Base-by-base conservation (phyloP, 192 early-diverging fungal genomes). In the Entrophospora sp. region DNA sequence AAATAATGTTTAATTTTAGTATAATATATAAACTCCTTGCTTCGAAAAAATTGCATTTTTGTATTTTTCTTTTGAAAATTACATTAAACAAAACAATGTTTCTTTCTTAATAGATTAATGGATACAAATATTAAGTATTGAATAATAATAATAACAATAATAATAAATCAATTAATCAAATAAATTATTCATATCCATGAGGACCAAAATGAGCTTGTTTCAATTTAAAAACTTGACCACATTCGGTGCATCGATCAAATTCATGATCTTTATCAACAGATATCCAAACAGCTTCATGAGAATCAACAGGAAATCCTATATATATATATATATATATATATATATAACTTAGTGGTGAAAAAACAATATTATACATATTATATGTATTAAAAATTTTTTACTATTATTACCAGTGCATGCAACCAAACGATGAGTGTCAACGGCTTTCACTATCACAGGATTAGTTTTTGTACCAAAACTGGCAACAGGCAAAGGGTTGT, bases 381-480 rank as follows among this genome's bases (percentile, higher is more conserved):
- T n/a, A n/a, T n/a, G n/a, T n/a, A n/a, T n/a, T n/a, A n/a, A n/a
- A n/a, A n/a, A n/a, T n/a, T n/a, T n/a, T n/a, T n/a, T n/a, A n/a
- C n/a, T n/a, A n/a, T n/a, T n/a, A n/a, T n/a, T 80, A 94, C 92
- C 92, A 73, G 90, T 87, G 87, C 96, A 99, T 30, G 92, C 96
- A 64, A 97, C 83, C 69, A 91, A 88, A 46, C 90, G 87, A 71
- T 85, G 81, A 48, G 81, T 81, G 71, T 95, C 90, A 44, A 80
- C 76, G 31, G 91, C 93, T 52, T 78, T 73, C 55, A 99, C 87
- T 64, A 96, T 79, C 64, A 94, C 87, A 64, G 95, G 96, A 75
- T 93, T 84, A 32, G 80, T 75, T 72, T 80, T 79, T 43, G 96
- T 96, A 44, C 89, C 91, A 68, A 85, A 77, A 70, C 85, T 79